Base-by-base conservation (phyloP, 148 eudicot genomes). In the Silene conica region DNA sequence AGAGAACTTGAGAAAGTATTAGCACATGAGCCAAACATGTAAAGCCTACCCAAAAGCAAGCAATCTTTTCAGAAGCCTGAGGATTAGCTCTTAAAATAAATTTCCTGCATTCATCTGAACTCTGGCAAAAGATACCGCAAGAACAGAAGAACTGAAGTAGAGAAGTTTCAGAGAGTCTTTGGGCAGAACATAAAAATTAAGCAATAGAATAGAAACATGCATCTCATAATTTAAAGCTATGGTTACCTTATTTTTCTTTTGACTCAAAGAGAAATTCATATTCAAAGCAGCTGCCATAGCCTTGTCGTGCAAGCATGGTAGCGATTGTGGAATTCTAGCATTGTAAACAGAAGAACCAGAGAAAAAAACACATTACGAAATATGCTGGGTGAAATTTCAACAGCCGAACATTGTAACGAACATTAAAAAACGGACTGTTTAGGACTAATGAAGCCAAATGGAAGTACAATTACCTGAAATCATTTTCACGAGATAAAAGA, bases 251-350 rank as follows among this genome's bases (percentile, higher is more conserved):
- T 81, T 73, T 77, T 78, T 83, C 81, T 80, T 87, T 76, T 80
- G 92, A 74, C 66, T 69, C 20, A 83, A 82, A 72, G 87, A 86
- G 66, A 65, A 63, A 70, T 63, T 78, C 78, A 80, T 54, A 73
- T 86, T 85, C 38, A 83, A 83, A 79, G 93, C 92, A 81, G 92
- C 89, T 79, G 87, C 91, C 48, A 95, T 87, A 70, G 83, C 87
- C 86, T 87, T 82, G 76, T 95, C 94, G 77, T 92, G 92, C 77
- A 95, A 87, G 71, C 84, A 81, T 66, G 97, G 96, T 74, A 92
- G 79, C 63, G 97, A 77, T 79, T 87, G 84, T 11, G 86, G 97
- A 78, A 90, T 76, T 84, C 99, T 92, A 77, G 59, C 73, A 73
- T 64, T 23, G 67, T 19, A 50, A 67, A 69, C 59, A 15, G 8